These are phyloP conservation scores for Bauhinia variegata DNA, from an alignment of 306 rosid genomes.

Conservation along the genomic window DNA sequence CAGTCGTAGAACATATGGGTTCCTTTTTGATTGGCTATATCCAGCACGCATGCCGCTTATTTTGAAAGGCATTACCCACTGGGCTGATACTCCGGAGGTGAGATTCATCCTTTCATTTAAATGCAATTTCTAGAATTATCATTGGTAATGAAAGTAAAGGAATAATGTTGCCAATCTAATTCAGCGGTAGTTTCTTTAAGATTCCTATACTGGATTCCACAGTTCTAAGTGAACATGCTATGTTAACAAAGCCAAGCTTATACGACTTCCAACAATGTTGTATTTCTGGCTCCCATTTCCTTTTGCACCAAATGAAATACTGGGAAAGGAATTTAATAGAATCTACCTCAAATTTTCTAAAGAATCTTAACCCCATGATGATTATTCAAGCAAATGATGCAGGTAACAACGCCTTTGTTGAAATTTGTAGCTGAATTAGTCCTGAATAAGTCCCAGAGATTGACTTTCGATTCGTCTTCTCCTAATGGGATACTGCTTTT, in stretches of 20 bases:
- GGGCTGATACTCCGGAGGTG: conserved; percentile 90
- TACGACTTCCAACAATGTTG: neutral
- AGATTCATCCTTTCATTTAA: conserved; percentile 23
- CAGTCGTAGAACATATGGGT: conserved; percentile 83
- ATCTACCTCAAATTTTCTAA: neutral
- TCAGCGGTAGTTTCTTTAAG: neutral
- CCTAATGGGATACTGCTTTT: conserved; percentile 94
- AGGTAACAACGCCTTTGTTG: conserved; percentile 86
- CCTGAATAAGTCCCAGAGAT: conserved; percentile 76
- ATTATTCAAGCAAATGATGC: conserved; percentile 37
- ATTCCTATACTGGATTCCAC: too few species aligned
- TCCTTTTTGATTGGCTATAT: conserved; percentile 94
- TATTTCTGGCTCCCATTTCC: conserved; percentile 3
- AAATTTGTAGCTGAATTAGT: conserved; percentile 83
- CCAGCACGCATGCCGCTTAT: conserved; percentile 79
- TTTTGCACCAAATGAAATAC: neutral
- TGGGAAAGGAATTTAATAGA: neutral
- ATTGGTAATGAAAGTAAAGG: neutral
- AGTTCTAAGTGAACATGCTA: conserved; percentile 1
- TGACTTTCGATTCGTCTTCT: conserved; percentile 84
- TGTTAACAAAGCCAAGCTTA: conserved; percentile 1
- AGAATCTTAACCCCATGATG: conserved; percentile 2
- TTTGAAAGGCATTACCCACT: conserved; percentile 71
- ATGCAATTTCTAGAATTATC: neutral
- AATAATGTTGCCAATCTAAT: conserved; percentile 7